Base-by-base conservation (phyloP, 305 asterid genomes). In the Fraxinus baroniana region DNA sequence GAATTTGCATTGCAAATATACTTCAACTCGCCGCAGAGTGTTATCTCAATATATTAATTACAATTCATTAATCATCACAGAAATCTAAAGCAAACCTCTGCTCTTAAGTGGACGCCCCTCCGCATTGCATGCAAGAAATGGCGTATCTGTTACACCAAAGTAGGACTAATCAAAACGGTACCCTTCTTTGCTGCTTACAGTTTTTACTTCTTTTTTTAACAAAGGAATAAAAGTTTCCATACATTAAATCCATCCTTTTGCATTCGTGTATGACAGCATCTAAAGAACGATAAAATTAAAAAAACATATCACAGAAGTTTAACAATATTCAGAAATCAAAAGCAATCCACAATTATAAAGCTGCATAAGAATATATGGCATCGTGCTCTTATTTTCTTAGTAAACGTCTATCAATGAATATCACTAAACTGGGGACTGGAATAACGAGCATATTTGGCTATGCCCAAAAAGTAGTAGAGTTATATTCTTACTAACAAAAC, bases 71-170 rank as follows among this genome's bases (percentile, higher is more conserved):
- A 41, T 15, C 52, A 80, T 75, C 9, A 77, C 74, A 83, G 73
- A 46, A 78, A 7, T 41, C 74, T 37, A 85, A 15, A 77, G 17
- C 86, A 84, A 84, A 89, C 92, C 92, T 89, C 89, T 1, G 87
- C 70, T 78, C 73, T 83, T 74, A 79, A 71, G 84, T 81, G 79
- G 76, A 79, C 87, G 9, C 74, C 82, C 87, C 89, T 84, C 74
- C 87, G 85, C 83, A 86, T 78, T 10, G 92, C 87, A 84, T 82
- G 81, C 83, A 87, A 81, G 79, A 87, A 86, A 17, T 87, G 89
- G 57, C 88, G 90, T 76, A 87, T 83, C 92, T 89, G 88, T 84
- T 77, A 52, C 55, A 81, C 64, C n/a, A 28, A 78, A 81, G 57
- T 39, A 3, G 55, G 18, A 3, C 74, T 66, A 46, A 71, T 66